Evolutionary conservation across 257 asterid genomes (phyloP).

Genomic region (Solanum appendiculatum): DNA sequence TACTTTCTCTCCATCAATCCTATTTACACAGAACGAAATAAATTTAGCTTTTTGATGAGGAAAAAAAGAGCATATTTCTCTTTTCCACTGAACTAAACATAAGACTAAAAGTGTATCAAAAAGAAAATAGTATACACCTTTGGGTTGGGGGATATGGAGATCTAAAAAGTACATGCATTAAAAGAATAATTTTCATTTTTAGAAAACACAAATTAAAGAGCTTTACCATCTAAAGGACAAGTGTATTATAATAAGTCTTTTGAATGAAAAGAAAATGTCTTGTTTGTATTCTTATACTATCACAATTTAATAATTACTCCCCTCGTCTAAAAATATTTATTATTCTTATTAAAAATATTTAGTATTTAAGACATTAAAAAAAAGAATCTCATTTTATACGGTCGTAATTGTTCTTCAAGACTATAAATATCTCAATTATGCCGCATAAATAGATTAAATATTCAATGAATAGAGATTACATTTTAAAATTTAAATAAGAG

Average conservation of each 20-base stretch:
- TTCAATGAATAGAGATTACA: not conserved
- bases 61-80: not conserved
- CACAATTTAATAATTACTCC: not conserved
- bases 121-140: not conserved
- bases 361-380: not conserved
- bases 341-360: not conserved
- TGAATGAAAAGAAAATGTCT: not conserved
- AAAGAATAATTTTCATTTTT: not conserved
- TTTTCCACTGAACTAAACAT: not conserved
- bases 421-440: not conserved
- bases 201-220: not conserved
- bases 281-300: not conserved
- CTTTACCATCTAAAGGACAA: not conserved
- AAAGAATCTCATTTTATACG: not conserved
- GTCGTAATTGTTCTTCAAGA: not conserved
- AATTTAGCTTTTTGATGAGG: not conserved
- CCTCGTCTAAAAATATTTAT: not conserved
- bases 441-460: not conserved
- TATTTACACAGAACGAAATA: not conserved
- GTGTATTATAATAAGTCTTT: not conserved
- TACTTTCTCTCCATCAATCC: not conserved
- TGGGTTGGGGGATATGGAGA: not conserved
- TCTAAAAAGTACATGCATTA: not conserved
- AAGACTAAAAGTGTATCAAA: not conserved
- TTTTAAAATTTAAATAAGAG: no score